Percentiles rank a stretch among this genome's conserved stretches.
Evolutionary conservation across 441 rosid species (phyloP).

Genomic region (Corymbia calophylla): DNA sequence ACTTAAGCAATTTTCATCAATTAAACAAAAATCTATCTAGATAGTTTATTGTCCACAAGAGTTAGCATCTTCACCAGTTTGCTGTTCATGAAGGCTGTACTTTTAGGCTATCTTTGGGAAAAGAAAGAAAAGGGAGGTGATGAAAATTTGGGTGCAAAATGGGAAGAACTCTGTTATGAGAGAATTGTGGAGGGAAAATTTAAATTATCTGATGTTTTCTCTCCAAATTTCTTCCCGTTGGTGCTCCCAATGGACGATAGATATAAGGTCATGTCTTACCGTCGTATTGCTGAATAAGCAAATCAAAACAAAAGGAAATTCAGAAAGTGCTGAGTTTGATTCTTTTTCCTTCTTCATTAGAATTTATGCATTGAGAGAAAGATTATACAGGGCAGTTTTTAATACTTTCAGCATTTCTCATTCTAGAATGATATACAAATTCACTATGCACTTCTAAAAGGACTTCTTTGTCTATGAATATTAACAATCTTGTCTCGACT

Average conservation of each 20-base stretch:
- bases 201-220: background rate
- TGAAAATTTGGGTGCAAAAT: background rate
- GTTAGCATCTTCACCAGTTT: background rate
- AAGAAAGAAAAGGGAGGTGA: background rate
- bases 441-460: background rate
- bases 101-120: background rate
- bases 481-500: background rate
- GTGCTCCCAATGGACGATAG: background rate
- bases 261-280: background rate
- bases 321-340: background rate
- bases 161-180: background rate
- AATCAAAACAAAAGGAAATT: background rate
- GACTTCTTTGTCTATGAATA: background rate
- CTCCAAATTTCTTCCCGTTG: background rate
- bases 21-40: background rate
- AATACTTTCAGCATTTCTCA: background rate
- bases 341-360: background rate
- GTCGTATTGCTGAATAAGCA: background rate
- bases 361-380: background rate
- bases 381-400: background rate
- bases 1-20: background rate
- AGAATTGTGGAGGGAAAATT: background rate
- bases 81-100: background rate
- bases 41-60: background rate
- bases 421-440: background rate